Evolutionary conservation across 2,329 filamentous ascomycete species (phyloP).

Genomic region (Aspergillus quadrilineatus): DNA sequence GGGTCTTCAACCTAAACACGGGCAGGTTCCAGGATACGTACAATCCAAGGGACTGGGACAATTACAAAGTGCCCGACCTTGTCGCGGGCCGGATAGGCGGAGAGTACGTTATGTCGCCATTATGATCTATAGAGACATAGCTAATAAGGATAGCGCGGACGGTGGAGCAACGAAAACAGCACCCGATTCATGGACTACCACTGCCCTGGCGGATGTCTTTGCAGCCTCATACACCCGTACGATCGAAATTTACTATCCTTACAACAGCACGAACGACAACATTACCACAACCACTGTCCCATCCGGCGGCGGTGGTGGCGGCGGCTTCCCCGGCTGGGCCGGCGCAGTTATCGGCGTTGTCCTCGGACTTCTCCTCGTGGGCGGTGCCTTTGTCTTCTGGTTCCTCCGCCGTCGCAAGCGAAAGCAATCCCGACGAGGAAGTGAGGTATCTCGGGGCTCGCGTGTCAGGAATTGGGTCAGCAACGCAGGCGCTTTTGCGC

Average conservation of each 20-base stretch:
- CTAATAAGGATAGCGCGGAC: neutral
- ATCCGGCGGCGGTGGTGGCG: neutral
- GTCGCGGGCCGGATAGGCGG: slow-evolving; percentile 11
- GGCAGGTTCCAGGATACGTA: slow-evolving; percentile 14
- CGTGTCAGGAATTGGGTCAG: slow-evolving; percentile 14
- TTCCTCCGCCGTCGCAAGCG: slow-evolving; percentile 19
- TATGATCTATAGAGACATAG: neutral
- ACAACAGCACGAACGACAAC: slow-evolving; percentile 44
- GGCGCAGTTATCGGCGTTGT: slow-evolving; percentile 51
- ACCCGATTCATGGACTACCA: slow-evolving; percentile 12
- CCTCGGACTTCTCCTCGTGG: slow-evolving; percentile 21
- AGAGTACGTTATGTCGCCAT: neutral
- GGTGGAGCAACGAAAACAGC: slow-evolving; percentile 10
- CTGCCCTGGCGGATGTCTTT: slow-evolving; percentile 11
- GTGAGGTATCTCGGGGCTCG: neutral
- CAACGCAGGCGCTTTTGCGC: neutral
- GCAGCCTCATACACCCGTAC: slow-evolving; percentile 7
- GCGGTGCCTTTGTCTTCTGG: slow-evolving; percentile 16
- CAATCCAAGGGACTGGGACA: slow-evolving; percentile 8
- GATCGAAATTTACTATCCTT: slow-evolving; percentile 17
- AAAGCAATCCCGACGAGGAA: neutral
- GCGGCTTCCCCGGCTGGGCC: slow-evolving; percentile 55
- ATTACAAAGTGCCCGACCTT: slow-evolving; percentile 15
- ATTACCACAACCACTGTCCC: neutral
- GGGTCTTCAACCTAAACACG: slow-evolving; percentile 17